Evolutionary conservation across 2,329 filamentous ascomycete genomes (phyloP), one percentile per base, ranked within the genome.

Genomic region (Aspergillus tamarii): DNA sequence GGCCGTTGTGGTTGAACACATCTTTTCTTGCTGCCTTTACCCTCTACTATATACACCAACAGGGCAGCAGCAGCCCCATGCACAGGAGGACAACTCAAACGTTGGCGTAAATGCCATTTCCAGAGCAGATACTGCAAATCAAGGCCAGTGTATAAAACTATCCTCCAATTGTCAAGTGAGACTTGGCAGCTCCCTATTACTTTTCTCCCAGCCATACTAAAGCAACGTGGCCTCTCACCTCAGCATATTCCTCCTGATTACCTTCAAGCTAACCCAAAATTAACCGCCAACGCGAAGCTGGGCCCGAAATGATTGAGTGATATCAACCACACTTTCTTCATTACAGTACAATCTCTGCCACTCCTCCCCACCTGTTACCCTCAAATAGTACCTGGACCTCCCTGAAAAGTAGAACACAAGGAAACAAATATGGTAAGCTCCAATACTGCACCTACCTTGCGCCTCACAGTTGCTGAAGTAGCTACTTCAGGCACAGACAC

Each of bases 401-500:
- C 41, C 43, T 30, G 16, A 11, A 32, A 11, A 30, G 16, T 46
- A 46, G 45, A 26, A 16, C 9, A 26, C n/a, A 11, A 46, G 43
- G 12, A 6, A 46, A 46, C 2, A 28, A 52, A 12, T 1, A 52
- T 52, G 48, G 48, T 32, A 34, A 52, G 28, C 19, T 52, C 28
- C 9, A 52, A 52, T 19, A 28, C 21, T n/a, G 16, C 26, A 12
- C 28, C 16, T 34, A n/a, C 28, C 16, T n/a, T 32, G 19, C 48
- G 36, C 11, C 16, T 21, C 21, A n/a, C 30, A 34, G 7, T 32
- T 52, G 48, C 48, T 52, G 19, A 52, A 7, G 11, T 34, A 12
- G 48, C 48, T 21, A 19, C 10, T n/a, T 11, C 9, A 52, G 86
- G 84, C 83, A 30, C 87, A 89, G 85, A 90, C 88, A 67, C 88